Evolutionary conservation across 148 eudicot genomes (phyloP), one percentile per base, ranked within the genome.

Genomic region (Silene conica): DNA sequence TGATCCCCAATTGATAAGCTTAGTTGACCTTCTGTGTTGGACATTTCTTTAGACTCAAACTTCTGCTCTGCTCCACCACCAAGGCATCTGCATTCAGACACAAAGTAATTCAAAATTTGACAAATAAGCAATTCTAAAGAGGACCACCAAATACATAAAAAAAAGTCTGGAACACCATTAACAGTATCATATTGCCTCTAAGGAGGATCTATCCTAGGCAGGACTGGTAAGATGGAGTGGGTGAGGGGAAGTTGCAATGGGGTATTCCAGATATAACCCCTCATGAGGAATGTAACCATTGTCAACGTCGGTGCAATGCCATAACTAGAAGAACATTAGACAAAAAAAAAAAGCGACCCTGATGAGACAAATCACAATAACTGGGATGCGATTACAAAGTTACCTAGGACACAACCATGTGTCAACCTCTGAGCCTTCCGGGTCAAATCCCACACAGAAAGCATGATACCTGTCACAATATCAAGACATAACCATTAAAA

Each of bases 391-490:
- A n/a, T 60, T 50, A 26, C 34, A 63, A n/a, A 72, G 59, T 80
- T 92, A 94, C 98, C 98, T 89, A 54, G 96, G 98, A 82, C 98
- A 94, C 71, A 89, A 62, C 98, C 98, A 94, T 70, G 93, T 83
- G 80, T 87, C 83, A 69, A 89, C 93, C 79, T 85, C 85, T 28
- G 90, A 76, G 72, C 86, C 89, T 78, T 94, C 96, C 68, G 93
- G 76, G 82, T 94, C 98, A 84, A 94, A 94, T 76, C 89, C 96
- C 73, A 94, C 98, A 87, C 98, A 94, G 74, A 83, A 87, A 60
- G 98, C 96, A 83, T 94, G 98, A 83, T 89, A 92, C 98, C 98
- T 94, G 85, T 78, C 85, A 61, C 52, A 55, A 84, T 50, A 45
- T 19, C 61, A 82, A 79, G 23, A 79, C 74, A 77, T 78, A 26